Evolutionary conservation across 257 asterid genomes (phyloP).

Genomic region (Buddleja alternifolia): DNA sequence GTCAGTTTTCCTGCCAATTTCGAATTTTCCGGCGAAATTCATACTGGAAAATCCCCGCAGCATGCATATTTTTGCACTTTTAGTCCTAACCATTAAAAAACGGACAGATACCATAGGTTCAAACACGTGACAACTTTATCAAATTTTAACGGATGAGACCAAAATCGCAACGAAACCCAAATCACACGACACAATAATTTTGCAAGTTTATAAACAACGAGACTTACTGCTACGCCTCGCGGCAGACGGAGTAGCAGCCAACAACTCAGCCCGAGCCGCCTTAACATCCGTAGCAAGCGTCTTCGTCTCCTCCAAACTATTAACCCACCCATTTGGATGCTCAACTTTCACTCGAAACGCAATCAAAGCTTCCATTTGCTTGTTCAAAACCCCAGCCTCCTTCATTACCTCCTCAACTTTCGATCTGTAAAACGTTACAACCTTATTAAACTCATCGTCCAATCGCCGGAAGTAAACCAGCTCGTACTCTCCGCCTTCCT

Average conservation of each 20-base stretch:
- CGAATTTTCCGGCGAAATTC: too few relatives aligned
- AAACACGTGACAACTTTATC: too few relatives aligned
- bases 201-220: too few relatives aligned
- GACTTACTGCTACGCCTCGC: slow-evolving; percentile 44
- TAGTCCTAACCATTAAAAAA: too few relatives aligned
- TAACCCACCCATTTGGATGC: slow-evolving; percentile 35
- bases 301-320: slow-evolving; percentile 36
- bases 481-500: slow-evolving; percentile 42
- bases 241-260: slow-evolving; percentile 41
- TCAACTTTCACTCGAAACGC: slow-evolving; percentile 54
- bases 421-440: slow-evolving; percentile 37
- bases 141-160: too few relatives aligned
- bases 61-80: too few relatives aligned
- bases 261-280: slow-evolving; percentile 41
- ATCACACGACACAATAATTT: too few relatives aligned
- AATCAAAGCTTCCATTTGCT: slow-evolving; percentile 59
- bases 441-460: slow-evolving; percentile 56
- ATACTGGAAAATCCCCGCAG: too few relatives aligned
- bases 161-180: too few relatives aligned
- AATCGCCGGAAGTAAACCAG: slow-evolving; percentile 39
- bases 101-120: too few relatives aligned
- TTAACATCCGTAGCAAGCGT: slow-evolving; percentile 43
- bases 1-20: too few relatives aligned
- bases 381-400: slow-evolving; percentile 47
- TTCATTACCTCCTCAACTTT: slow-evolving; percentile 48